These are phyloP conservation scores for Fusarium pseudograminearum DNA, from an alignment of 2,329 filamentous ascomycete species.

Conservation along the genomic window DNA sequence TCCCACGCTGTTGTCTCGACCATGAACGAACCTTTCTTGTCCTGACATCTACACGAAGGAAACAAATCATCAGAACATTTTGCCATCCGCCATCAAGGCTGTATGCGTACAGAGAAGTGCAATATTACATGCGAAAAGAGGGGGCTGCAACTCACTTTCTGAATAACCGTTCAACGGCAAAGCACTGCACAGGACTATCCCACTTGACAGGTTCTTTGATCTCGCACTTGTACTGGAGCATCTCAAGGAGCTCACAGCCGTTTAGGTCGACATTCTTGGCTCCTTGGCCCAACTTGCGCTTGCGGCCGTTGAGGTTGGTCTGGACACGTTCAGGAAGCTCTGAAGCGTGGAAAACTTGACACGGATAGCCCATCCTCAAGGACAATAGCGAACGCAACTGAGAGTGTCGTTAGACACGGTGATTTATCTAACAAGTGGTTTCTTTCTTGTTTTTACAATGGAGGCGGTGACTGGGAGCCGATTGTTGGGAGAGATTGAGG, in stretches of 20 bases:
- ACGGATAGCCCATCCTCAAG: slow-evolving; percentile 67
- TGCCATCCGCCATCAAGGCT: neutral
- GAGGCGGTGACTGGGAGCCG: slow-evolving; percentile 61
- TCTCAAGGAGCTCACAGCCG: slow-evolving; percentile 67
- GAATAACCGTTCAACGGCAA: slow-evolving; percentile 70
- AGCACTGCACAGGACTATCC: slow-evolving; percentile 65
- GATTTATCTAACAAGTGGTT: neutral
- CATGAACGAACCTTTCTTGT: slow-evolving; percentile 67
- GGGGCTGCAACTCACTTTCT: slow-evolving; percentile 61
- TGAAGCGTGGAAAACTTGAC: slow-evolving; percentile 64
- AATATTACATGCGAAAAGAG: neutral
- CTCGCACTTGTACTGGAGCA: slow-evolving; percentile 72
- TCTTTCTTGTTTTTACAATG: slow-evolving; percentile 37
- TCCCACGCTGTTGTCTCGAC: slow-evolving; percentile 76
- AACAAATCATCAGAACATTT: slow-evolving; percentile 11
- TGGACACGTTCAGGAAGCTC: slow-evolving; percentile 65
- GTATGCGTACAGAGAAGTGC: no score
- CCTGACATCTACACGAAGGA: slow-evolving; percentile 65
- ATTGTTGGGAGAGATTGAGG: slow-evolving; percentile 67
- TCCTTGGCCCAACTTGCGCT: slow-evolving; percentile 62
- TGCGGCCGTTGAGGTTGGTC: slow-evolving; percentile 60
- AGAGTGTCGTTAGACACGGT: neutral
- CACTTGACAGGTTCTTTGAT: slow-evolving; percentile 61
- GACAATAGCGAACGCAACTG: neutral
- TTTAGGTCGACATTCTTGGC: slow-evolving; percentile 61